Evolutionary conservation across 1,139 yeast species (phyloP).

Genomic region (Nakaseomyces bracarensis): DNA sequence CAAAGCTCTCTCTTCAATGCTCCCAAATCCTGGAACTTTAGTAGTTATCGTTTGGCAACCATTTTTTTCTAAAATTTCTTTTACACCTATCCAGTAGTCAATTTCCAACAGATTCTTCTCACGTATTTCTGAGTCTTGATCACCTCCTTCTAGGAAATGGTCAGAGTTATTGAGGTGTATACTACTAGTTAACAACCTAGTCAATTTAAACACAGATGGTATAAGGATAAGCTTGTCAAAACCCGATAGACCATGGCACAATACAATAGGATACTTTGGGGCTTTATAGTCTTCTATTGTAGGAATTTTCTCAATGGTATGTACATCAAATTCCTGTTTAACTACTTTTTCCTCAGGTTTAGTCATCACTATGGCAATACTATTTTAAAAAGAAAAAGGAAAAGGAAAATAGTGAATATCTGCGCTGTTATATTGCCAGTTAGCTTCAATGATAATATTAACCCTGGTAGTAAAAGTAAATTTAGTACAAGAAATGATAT

Average conservation of each 20-base stretch:
- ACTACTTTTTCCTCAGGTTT: not conserved
- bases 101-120: slow-evolving; percentile 38
- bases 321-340: slow-evolving; percentile 1
- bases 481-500: no score
- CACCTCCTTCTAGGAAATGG: slow-evolving; percentile 18
- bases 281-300: slow-evolving; percentile 27
- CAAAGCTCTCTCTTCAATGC: slow-evolving; percentile 62
- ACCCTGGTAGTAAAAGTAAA: no score
- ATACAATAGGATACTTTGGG: slow-evolving; percentile 55
- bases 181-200: slow-evolving; percentile 22
- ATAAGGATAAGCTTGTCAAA: slow-evolving; percentile 53
- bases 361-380: no score
- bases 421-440: no score
- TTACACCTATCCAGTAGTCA: slow-evolving; percentile 79
- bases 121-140: slow-evolving; percentile 13
- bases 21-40: slow-evolving; percentile 75
- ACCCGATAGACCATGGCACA: slow-evolving; percentile 82
- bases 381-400: no score
- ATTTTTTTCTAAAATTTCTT: slow-evolving; percentile 46
- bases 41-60: slow-evolving; percentile 70
- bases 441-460: no score
- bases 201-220: slow-evolving; percentile 36
- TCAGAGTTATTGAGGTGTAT: slow-evolving; percentile 19
- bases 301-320: slow-evolving; percentile 1
- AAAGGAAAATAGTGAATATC: no score